Evolutionary conservation across 2,329 filamentous ascomycete species (phyloP), one percentile per base, ranked within the genome.

Genomic region (Xylogone sp.): DNA sequence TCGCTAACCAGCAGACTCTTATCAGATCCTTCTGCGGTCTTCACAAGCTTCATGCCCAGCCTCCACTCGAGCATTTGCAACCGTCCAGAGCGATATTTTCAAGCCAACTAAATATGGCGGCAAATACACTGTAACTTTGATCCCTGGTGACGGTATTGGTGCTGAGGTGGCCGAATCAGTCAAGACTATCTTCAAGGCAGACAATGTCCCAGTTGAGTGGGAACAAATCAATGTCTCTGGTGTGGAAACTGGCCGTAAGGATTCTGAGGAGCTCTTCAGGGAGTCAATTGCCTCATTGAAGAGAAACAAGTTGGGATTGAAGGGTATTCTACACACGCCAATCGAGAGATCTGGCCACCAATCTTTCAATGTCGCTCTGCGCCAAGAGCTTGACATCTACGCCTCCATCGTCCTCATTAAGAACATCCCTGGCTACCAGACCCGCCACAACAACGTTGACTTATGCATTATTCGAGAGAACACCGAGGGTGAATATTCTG

Each of bases 401-500:
- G 94, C 94, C 71, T 96, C 90, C 61, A 94, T 99, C 71, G 90
- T 91, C 68, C 82, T 97, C 62, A 92, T 99, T 82, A 97, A 97
- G 87, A 99, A 99, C 82, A 97, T 99, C 68, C 94, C 94, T 65
- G 94, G 94, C 68, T 97, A 97, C 81, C 77, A 94, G 76, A 99
- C 94, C 59, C 90, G 94, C 71, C 94, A 99, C 83, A 87, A 96
- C 75, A 83, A 94, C 74, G 90, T 99, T 71, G 94, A 99, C 73
- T 84, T 97, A 63, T 96, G 92, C 85, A 97, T 99, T 75, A 97
- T 99, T 76, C 94, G 94, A 77, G 94, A 99, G 82, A 99, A 99
- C 82, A 99, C 94, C 69, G 94, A 99, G 83, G 94, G 94, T 69
- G 94, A 99, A 81, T 99, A 99, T 83, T 97, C 91, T 60, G 94